A percentile compares a stretch with the other conserved stretches of the same genome.
phyloP scores from a whole-genome alignment of 73 alveolate species.

The Blepharisma stoltei region DNA sequence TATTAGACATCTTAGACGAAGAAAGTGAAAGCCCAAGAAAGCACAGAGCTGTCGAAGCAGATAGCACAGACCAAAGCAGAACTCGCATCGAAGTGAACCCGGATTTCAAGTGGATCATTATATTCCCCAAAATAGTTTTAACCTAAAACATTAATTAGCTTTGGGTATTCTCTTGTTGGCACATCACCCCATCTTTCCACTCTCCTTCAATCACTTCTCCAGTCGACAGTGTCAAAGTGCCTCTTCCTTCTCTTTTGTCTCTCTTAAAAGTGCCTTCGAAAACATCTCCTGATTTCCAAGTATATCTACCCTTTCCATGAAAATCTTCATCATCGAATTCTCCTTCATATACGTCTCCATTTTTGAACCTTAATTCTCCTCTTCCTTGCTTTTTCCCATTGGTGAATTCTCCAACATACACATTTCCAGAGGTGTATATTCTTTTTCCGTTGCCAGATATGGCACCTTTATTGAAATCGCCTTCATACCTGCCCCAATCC shows the following conservation, averaged over 20 bases:
- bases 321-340: constrained; percentile 31
- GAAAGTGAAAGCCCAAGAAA: constrained; percentile 41
- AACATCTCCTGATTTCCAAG: constrained; percentile 60
- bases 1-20: constrained; percentile 67
- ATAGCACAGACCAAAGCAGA: background rate
- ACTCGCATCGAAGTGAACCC: background rate
- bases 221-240: constrained; percentile 55
- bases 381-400: constrained; percentile 39
- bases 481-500: constrained; percentile 80
- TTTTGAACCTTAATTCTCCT: constrained; percentile 29
- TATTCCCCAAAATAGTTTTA: background rate
- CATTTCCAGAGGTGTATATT: background rate
- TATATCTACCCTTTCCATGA: constrained; percentile 43
- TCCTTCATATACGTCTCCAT: constrained; percentile 39
- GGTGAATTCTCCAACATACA: constrained; percentile 38
- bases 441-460: constrained; percentile 40
- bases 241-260: constrained; percentile 70
- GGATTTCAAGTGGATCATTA: constrained; percentile 25
- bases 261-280: constrained; percentile 73
- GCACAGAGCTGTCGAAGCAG: background rate
- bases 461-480: constrained; percentile 77
- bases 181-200: constrained; percentile 39
- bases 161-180: background rate
- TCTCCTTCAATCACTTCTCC: constrained; percentile 68
- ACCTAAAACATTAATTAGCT: background rate